Evolutionary conservation across 1,139 yeast genomes (phyloP).

Genomic region (Suhomyces atakaporum): DNA sequence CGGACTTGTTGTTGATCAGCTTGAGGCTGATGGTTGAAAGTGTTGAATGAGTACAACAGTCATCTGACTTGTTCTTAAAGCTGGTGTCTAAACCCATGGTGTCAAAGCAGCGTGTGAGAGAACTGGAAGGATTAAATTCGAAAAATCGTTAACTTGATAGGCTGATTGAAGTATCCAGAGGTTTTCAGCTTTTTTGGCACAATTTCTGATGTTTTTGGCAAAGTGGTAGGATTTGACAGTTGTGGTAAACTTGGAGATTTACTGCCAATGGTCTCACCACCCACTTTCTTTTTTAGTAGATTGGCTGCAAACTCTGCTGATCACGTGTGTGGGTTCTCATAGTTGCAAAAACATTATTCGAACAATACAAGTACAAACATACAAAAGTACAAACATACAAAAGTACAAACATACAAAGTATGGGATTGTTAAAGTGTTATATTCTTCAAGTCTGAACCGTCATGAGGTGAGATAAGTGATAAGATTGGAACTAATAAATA

Average conservation of each 20-base stretch:
- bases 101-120: too few species aligned
- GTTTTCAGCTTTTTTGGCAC: background rate
- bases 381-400: too few species aligned
- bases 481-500: too few species aligned
- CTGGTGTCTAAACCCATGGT: background rate
- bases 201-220: background rate
- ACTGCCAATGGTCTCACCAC: background rate
- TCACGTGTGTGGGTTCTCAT: background rate
- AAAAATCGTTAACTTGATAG: background rate
- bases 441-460: too few species aligned
- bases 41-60: background rate
- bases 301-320: conserved; percentile 7
- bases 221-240: background rate
- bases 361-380: too few species aligned
- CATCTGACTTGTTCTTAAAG: background rate
- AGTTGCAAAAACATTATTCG: background rate
- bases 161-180: background rate
- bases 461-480: too few species aligned
- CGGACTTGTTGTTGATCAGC: background rate
- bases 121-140: too few species aligned
- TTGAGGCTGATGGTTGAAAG: background rate
- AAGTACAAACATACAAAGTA: background rate
- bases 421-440: background rate
- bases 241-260: background rate
- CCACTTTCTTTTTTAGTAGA: background rate